Evolutionary conservation across 129 eudicot genomes (phyloP).

Genomic region (Heracleum sosnowskyi): DNA sequence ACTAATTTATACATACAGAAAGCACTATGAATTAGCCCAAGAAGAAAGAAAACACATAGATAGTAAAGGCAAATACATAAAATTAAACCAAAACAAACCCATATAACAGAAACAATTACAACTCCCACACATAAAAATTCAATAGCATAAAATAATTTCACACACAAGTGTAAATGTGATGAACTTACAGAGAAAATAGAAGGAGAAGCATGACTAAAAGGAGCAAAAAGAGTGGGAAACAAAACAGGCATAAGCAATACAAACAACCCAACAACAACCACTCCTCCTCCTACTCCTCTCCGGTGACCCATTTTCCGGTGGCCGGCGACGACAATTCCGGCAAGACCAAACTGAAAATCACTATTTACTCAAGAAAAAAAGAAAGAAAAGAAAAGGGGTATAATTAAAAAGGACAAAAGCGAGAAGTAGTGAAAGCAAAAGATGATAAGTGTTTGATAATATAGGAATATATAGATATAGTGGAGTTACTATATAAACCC

Average conservation of each 20-base stretch:
- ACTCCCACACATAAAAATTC: neutral
- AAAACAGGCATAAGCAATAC: slow-evolving; percentile 36
- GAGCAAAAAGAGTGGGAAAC: slow-evolving; percentile 30
- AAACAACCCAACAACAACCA: slow-evolving; percentile 32
- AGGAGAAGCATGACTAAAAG: slow-evolving; percentile 46
- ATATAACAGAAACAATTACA: neutral
- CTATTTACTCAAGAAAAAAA: neutral
- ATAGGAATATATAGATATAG: neutral
- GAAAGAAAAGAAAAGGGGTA: neutral
- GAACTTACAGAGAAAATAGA: slow-evolving; percentile 51
- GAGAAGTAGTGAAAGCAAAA: neutral
- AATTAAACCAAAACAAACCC: neutral
- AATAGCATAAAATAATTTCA: neutral
- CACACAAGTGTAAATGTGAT: neutral
- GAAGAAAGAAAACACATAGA: neutral
- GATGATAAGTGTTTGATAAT: slow-evolving; percentile 1
- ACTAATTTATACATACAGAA: neutral
- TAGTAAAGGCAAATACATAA: neutral
- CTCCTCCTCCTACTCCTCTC: slow-evolving; percentile 22
- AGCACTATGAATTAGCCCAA: neutral
- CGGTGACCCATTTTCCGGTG: slow-evolving; percentile 23
- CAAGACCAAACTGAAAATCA: neutral
- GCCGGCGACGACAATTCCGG: neutral
- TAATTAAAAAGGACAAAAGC: neutral
- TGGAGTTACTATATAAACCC: slow-evolving; percentile 1